phyloP scores from a whole-genome alignment of 495 filamentous ascomycete genomes.

The Aspergillus incahuasiensis region DNA sequence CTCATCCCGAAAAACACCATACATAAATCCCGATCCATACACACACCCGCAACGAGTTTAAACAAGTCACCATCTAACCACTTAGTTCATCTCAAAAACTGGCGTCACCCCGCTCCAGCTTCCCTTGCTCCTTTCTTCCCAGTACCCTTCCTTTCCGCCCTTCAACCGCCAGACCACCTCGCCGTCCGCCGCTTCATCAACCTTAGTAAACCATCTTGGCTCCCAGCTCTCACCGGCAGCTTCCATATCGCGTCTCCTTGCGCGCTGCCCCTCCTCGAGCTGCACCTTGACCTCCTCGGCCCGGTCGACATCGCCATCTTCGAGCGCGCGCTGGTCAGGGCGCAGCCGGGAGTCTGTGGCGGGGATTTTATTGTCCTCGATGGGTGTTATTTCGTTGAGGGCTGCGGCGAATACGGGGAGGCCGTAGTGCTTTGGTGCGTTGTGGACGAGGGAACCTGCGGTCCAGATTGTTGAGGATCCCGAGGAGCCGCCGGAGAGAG shows the following conservation, averaged over 20 bases:
- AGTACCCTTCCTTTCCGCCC: slow-evolving; percentile 79
- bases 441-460: slow-evolving; percentile 67
- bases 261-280: slow-evolving; percentile 82
- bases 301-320: slow-evolving; percentile 74
- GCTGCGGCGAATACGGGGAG: slow-evolving; percentile 79
- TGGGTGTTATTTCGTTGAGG: slow-evolving; percentile 79
- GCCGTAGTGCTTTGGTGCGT: slow-evolving; percentile 74
- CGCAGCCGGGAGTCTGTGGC: slow-evolving; percentile 77
- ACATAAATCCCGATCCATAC: no score
- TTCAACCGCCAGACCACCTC: slow-evolving; percentile 81
- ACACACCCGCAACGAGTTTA: background rate
- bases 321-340: slow-evolving; percentile 87
- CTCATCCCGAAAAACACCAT: background rate
- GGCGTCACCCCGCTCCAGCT: slow-evolving; percentile 66
- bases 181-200: slow-evolving; percentile 47
- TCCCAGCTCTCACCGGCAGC: slow-evolving; percentile 61
- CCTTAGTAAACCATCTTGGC: slow-evolving; percentile 78
- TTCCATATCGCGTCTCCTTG: slow-evolving; percentile 70
- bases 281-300: slow-evolving; percentile 79
- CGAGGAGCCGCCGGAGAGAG: slow-evolving; percentile 52
- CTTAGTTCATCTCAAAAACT: slow-evolving; percentile 55
- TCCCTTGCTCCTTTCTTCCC: slow-evolving; percentile 73
- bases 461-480: slow-evolving; percentile 67
- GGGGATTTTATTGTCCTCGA: slow-evolving; percentile 69
- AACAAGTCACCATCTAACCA: background rate